phyloP scores from a whole-genome alignment of 2,329 filamentous ascomycete species.

The Cladosporium sp. region DNA sequence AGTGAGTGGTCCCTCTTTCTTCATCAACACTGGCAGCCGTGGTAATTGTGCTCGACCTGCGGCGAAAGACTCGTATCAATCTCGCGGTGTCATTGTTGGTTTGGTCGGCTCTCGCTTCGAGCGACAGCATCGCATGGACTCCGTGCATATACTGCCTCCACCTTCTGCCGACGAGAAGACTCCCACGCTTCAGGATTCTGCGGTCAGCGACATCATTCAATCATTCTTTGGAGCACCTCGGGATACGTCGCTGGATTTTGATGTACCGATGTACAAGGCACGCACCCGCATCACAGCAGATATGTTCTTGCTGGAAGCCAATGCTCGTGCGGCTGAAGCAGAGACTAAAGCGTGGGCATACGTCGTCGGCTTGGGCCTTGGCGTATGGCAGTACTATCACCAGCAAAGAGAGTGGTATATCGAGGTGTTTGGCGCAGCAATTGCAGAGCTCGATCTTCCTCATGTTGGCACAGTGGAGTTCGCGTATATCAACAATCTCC shows the following conservation, averaged over 20 bases:
- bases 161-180: not conserved
- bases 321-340: constrained; percentile 19
- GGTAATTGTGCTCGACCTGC: constrained; percentile 19
- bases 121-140: constrained; percentile 28
- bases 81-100: constrained; percentile 28
- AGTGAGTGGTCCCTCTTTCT: constrained; percentile 26
- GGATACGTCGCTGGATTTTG: constrained; percentile 13
- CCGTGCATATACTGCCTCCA: constrained; percentile 20
- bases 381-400: constrained; percentile 28
- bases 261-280: constrained; percentile 23
- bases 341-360: constrained; percentile 25
- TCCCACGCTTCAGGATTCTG: constrained; percentile 16
- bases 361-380: constrained; percentile 30
- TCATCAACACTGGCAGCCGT: constrained; percentile 29
- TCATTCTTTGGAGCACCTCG: constrained; percentile 19
- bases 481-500: constrained; percentile 23
- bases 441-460: constrained; percentile 18
- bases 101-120: constrained; percentile 32
- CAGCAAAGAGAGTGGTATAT: constrained; percentile 24
- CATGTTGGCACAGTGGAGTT: constrained; percentile 28
- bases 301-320: constrained; percentile 28
- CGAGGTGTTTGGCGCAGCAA: constrained; percentile 21
- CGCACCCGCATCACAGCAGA: constrained; percentile 28
- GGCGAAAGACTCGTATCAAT: constrained; percentile 18
- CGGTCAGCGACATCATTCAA: constrained; percentile 19